phyloP scores from a whole-genome alignment of 2,329 filamentous ascomycete genomes.

The Penicillium corylophilum region DNA sequence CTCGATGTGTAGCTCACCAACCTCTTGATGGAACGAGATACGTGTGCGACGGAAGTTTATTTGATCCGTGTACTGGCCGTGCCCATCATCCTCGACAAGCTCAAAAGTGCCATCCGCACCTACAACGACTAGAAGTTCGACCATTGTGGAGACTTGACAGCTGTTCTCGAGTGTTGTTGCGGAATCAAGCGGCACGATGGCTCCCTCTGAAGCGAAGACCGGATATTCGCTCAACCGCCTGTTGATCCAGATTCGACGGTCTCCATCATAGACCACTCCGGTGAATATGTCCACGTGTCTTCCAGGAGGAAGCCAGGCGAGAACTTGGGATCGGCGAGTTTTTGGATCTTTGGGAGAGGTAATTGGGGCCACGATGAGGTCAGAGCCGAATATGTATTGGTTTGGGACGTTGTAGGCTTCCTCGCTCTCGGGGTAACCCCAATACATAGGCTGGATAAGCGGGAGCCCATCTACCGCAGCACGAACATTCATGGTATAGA shows the following conservation, averaged over 20 bases:
- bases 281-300: slow-evolving; percentile 60
- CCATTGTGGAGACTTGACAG: too few relatives aligned
- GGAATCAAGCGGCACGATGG: slow-evolving; percentile 51
- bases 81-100: too few relatives aligned
- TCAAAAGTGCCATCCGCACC: too few relatives aligned
- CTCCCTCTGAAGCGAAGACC: slow-evolving; percentile 56
- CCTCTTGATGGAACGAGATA: too few relatives aligned
- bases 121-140: too few relatives aligned
- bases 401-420: too few relatives aligned
- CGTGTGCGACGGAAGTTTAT: too few relatives aligned
- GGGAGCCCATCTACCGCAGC: slow-evolving; percentile 50
- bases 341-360: slow-evolving; percentile 52
- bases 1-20: too few relatives aligned
- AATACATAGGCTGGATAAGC: slow-evolving; percentile 63
- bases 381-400: slow-evolving; percentile 52
- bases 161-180: too few relatives aligned
- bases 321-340: slow-evolving; percentile 44
- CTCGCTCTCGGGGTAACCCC: slow-evolving; percentile 43
- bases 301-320: slow-evolving; percentile 57
- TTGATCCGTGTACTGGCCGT: too few relatives aligned
- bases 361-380: slow-evolving; percentile 58
- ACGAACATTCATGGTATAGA: slow-evolving; percentile 58
- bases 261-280: slow-evolving; percentile 58
- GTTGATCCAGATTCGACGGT: slow-evolving; percentile 53
- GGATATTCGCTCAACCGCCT: slow-evolving; percentile 53